Conservation (phyloP, 495 filamentous ascomycete species). For the Xylaria acuta region DNA sequence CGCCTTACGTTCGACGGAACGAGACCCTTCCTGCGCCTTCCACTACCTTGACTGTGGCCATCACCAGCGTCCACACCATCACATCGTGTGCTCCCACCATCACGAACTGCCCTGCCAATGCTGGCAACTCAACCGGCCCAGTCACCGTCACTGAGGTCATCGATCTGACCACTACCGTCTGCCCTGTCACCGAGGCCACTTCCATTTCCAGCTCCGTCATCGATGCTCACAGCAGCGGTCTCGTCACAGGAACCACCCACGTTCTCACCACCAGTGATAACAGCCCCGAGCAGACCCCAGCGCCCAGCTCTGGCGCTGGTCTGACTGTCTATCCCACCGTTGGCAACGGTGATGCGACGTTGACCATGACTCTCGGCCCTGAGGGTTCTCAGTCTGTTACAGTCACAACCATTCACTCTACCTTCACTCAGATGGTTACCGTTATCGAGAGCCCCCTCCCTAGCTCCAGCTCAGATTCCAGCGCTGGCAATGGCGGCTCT, state of each 20-base stretch:
- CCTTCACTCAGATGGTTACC: slow-evolving; percentile 37
- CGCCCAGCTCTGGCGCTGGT: slow-evolving; percentile 26
- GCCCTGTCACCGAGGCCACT: slow-evolving; percentile 50
- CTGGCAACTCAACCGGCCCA: slow-evolving; percentile 45
- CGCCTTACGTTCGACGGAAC: slow-evolving; percentile 47
- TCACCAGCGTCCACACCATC: slow-evolving; percentile 65
- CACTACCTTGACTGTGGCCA: slow-evolving; percentile 57
- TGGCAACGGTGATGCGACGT: slow-evolving; percentile 36
- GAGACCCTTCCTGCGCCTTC: slow-evolving; percentile 37
- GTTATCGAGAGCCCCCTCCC: slow-evolving; percentile 31
- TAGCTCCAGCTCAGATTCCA: slow-evolving; percentile 11
- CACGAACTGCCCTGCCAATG: slow-evolving; percentile 66
- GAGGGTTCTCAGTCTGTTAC: slow-evolving; percentile 43
- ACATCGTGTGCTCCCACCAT: slow-evolving; percentile 67
- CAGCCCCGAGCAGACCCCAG: slow-evolving; percentile 32
- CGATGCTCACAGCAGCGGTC: slow-evolving; percentile 42
- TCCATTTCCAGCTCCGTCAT: slow-evolving; percentile 50
- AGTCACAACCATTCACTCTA: slow-evolving; percentile 48
- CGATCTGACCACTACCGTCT: slow-evolving; percentile 52
- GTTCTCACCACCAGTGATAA: slow-evolving; percentile 32
- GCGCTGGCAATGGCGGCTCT: slow-evolving; percentile 9
- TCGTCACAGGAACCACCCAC: slow-evolving; percentile 43
- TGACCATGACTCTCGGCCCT: slow-evolving; percentile 50
- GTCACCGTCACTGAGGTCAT: slow-evolving; percentile 53
- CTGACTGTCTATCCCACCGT: slow-evolving; percentile 30